Percentiles rank a stretch among this genome's conserved stretches.
These are phyloP conservation scores for Actinomortierella wolfii DNA, from an alignment of 371 early-diverging fungal genomes.

Conservation along the genomic window DNA sequence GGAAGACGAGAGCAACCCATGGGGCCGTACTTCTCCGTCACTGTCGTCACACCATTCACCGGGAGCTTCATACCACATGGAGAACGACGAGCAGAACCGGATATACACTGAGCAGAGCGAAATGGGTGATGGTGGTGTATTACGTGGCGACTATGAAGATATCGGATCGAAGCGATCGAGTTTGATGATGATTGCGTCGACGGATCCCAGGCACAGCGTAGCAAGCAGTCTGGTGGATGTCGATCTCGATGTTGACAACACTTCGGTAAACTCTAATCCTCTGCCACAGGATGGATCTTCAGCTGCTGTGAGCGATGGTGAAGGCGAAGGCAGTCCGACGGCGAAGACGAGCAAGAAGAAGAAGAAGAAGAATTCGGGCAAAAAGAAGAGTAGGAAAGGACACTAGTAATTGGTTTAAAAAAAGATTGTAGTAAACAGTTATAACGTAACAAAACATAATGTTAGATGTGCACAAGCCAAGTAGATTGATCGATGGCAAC, in stretches of 20 bases:
- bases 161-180: conserved; percentile 27
- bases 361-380: conserved; percentile 5
- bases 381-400: conserved; percentile 12
- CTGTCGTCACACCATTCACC: conserved; percentile 12
- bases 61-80: background rate
- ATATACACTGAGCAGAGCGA: too few relatives aligned
- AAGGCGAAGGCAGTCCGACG: background rate
- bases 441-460: too few relatives aligned
- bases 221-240: background rate
- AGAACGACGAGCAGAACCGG: too few relatives aligned
- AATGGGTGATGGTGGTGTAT: background rate
- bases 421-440: too few relatives aligned
- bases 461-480: too few relatives aligned
- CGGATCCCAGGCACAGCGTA: background rate
- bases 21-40: conserved; percentile 8
- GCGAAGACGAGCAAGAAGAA: conserved; percentile 13
- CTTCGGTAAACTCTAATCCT: background rate
- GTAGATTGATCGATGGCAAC: too few relatives aligned
- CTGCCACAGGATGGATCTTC: background rate
- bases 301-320: too few relatives aligned
- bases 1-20: conserved; percentile 17
- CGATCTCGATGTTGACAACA: background rate
- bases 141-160: conserved; percentile 36
- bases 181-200: conserved; percentile 32
- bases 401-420: too few relatives aligned